Evolutionary conservation across 306 rosid genomes (phyloP).

Genomic region (Rosa rugosa): DNA sequence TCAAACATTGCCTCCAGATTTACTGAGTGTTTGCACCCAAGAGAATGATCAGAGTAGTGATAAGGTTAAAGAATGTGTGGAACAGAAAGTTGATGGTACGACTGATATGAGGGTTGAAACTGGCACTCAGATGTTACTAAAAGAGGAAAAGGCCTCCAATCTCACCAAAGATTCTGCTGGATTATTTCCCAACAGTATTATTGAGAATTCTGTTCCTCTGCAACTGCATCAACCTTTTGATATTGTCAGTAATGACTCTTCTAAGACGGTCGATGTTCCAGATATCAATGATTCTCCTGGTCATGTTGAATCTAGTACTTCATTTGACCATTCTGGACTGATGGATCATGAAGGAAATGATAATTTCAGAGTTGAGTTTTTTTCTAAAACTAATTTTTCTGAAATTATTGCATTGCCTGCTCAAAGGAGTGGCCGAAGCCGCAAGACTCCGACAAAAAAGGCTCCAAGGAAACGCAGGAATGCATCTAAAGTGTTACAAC

Average conservation of each 20-base stretch:
- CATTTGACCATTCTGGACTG: slow-evolving; percentile 32
- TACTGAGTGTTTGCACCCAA: slow-evolving; percentile 30
- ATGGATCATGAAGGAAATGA: slow-evolving; percentile 47
- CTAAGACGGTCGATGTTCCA: slow-evolving; percentile 33
- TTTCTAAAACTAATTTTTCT: slow-evolving; percentile 39
- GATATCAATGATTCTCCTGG: slow-evolving; percentile 36
- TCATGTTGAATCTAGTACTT: slow-evolving; percentile 37
- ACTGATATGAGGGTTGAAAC: slow-evolving; percentile 30
- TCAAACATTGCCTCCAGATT: slow-evolving; percentile 41
- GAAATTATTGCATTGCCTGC: slow-evolving; percentile 43
- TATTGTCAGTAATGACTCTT: slow-evolving; percentile 35
- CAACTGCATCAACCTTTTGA: slow-evolving; percentile 42
- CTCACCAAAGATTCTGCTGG: slow-evolving; percentile 37
- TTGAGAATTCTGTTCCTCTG: slow-evolving; percentile 34
- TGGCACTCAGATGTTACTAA: slow-evolving; percentile 30
- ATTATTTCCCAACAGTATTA: slow-evolving; percentile 29
- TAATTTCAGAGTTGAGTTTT: slow-evolving; percentile 39
- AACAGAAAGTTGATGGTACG: slow-evolving; percentile 21
- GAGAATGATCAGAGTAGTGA: slow-evolving; percentile 37
- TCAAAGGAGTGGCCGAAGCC: slow-evolving; percentile 50
- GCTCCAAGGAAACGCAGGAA: slow-evolving; percentile 57
- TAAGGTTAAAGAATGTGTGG: slow-evolving; percentile 23
- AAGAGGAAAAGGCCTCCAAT: slow-evolving; percentile 39
- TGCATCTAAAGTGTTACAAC: slow-evolving; percentile 37
- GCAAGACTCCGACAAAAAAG: slow-evolving; percentile 56